These are phyloP conservation scores for Neurospora sp. DNA, from an alignment of 495 filamentous ascomycete genomes.

Conservation along the genomic window DNA sequence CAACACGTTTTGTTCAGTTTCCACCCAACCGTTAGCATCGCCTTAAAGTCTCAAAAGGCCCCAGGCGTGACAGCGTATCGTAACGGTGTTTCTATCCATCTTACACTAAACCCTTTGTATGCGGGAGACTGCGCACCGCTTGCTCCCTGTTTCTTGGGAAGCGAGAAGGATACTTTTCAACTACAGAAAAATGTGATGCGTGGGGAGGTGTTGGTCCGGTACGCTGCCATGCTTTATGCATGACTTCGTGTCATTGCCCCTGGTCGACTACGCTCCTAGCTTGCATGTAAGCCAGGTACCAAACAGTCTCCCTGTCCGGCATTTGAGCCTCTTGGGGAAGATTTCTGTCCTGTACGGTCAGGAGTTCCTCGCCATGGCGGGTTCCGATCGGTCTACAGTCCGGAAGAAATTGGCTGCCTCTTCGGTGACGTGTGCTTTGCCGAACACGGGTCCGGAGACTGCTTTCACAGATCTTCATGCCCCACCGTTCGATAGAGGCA, in stretches of 20 bases:
- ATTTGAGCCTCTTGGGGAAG: neutral
- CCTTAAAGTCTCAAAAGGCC: neutral
- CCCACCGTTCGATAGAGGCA: neutral
- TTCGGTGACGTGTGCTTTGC: neutral
- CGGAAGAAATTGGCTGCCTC: neutral
- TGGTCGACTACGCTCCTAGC: constrained; percentile 13
- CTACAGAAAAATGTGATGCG: neutral
- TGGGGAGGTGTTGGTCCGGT: constrained; percentile 5
- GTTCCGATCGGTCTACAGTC: neutral
- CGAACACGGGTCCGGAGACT: neutral
- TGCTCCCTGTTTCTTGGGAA: neutral
- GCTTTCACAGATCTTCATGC: neutral
- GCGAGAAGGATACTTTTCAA: neutral
- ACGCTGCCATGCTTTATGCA: constrained; percentile 27
- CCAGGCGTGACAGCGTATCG: neutral
- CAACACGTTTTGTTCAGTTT: neutral
- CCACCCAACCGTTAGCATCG: neutral
- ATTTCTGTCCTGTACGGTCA: neutral
- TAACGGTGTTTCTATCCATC: neutral
- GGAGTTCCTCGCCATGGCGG: neutral
- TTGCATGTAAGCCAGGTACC: neutral
- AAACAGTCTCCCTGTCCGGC: neutral
- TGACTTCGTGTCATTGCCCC: constrained; percentile 34
- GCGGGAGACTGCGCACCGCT: neutral
- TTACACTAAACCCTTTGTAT: neutral